Conservation (phyloP, 2,329 filamentous ascomycete genomes). For the Microsporum ferrugineum region DNA sequence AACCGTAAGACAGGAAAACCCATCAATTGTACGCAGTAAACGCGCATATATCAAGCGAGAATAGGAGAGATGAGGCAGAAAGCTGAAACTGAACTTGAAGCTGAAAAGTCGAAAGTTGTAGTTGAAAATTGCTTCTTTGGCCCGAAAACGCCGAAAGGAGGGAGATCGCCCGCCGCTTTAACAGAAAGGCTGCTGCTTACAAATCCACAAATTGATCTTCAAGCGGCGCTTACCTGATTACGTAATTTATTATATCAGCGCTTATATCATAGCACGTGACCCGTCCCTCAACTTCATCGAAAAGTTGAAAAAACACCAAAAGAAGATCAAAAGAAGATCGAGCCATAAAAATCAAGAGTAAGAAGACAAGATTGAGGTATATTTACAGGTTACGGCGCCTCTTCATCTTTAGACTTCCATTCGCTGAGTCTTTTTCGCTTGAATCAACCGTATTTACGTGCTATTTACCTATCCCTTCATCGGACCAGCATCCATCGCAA, state of each 20-base stretch:
- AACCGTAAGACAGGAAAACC: background rate
- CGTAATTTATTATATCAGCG: background rate
- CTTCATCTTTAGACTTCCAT: background rate
- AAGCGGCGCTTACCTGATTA: background rate
- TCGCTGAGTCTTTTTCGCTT: background rate
- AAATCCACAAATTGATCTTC: background rate
- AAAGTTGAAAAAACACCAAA: background rate
- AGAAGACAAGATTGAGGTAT: background rate
- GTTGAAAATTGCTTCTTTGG: background rate
- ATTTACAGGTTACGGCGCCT: too few species aligned
- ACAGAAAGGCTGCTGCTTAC: background rate
- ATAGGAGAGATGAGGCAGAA: background rate
- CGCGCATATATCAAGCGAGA: background rate
- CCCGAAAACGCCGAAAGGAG: background rate
- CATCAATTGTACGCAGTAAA: background rate
- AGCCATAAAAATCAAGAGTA: background rate
- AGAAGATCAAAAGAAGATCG: background rate
- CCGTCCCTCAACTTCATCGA: background rate
- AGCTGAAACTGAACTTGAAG: background rate
- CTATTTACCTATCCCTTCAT: background rate
- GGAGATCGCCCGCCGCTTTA: slow-evolving; percentile 2
- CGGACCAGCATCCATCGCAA: slow-evolving; percentile 5
- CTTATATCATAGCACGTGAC: background rate
- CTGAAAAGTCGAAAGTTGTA: background rate
- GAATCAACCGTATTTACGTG: background rate